phyloP scores from a whole-genome alignment of 176 grass and related monocot genomes.

The Carex myosuroides region DNA sequence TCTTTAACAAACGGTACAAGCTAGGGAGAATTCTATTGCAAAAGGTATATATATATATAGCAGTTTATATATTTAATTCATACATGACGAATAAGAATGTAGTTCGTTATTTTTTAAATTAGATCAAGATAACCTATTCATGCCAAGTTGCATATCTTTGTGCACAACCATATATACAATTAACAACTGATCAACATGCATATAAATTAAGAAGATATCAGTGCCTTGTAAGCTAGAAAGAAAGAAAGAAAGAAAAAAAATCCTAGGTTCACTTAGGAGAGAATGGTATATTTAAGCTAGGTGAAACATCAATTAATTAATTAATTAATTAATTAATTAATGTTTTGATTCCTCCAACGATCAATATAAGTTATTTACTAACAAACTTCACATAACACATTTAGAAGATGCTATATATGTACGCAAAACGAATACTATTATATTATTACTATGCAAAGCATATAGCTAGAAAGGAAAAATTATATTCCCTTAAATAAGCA shows the following conservation, averaged over 20 bases:
- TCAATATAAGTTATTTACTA: background rate
- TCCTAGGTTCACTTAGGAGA: background rate
- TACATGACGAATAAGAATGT: slow-evolving; percentile 35
- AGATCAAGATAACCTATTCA: background rate
- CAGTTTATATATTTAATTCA: slow-evolving; percentile 3
- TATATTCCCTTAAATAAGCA: background rate
- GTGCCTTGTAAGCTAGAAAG: background rate
- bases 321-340: background rate
- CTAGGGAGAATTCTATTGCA: background rate
- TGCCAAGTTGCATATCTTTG: slow-evolving; percentile 12
- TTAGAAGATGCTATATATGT: background rate
- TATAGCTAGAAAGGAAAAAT: background rate
- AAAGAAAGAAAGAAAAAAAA: background rate
- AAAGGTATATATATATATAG: no score
- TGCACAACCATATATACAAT: background rate
- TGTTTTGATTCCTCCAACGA: background rate
- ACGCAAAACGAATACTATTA: background rate
- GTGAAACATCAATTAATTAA: no score
- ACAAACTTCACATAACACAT: background rate
- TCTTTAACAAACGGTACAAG: slow-evolving; percentile 33
- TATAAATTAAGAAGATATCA: background rate
- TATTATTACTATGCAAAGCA: background rate
- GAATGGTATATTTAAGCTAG: background rate
- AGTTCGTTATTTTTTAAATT: background rate
- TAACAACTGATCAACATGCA: background rate